These are phyloP conservation scores for Chlamydomonas schloesseri DNA, from an alignment of 139 green algal genomes.

Conservation along the genomic window DNA sequence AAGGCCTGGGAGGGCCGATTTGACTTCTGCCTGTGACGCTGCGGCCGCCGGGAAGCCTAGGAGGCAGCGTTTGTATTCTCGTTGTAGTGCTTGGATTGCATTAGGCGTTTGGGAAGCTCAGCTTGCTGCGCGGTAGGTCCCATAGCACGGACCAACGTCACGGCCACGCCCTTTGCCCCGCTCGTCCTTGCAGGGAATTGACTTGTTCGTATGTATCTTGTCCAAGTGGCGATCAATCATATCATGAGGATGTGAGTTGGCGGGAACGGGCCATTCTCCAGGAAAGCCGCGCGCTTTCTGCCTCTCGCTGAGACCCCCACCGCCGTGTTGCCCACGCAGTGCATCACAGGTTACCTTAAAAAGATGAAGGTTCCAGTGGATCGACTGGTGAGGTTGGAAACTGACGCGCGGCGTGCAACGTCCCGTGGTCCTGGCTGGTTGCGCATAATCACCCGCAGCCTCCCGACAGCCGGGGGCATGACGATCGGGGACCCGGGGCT, in stretches of 20 bases:
- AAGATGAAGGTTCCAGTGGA: background rate
- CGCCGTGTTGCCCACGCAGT: background rate
- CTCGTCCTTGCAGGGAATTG: background rate
- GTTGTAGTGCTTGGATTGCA: too few species aligned
- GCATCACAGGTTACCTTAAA: background rate
- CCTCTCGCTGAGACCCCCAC: too few species aligned
- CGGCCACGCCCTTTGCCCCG: too few species aligned
- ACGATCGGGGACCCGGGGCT: too few species aligned
- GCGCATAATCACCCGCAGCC: background rate
- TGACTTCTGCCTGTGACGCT: background rate
- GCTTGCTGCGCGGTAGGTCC: too few species aligned
- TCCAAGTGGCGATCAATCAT: background rate
- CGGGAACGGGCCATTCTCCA: too few species aligned
- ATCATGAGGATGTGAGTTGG: background rate
- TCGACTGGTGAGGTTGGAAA: background rate
- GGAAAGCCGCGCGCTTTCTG: too few species aligned
- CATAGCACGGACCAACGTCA: too few species aligned
- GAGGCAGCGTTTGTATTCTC: background rate
- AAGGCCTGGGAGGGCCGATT: background rate
- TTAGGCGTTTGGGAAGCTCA: too few species aligned
- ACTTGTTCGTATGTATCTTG: background rate
- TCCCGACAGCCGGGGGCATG: background rate
- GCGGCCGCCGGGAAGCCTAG: background rate
- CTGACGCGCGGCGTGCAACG: background rate
- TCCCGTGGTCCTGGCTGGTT: too few species aligned